A percentile compares a stretch with the other conserved stretches of the same genome.
Evolutionary conservation across 2,329 filamentous ascomycete genomes (phyloP).

Genomic region (Pseudocercospora musae): DNA sequence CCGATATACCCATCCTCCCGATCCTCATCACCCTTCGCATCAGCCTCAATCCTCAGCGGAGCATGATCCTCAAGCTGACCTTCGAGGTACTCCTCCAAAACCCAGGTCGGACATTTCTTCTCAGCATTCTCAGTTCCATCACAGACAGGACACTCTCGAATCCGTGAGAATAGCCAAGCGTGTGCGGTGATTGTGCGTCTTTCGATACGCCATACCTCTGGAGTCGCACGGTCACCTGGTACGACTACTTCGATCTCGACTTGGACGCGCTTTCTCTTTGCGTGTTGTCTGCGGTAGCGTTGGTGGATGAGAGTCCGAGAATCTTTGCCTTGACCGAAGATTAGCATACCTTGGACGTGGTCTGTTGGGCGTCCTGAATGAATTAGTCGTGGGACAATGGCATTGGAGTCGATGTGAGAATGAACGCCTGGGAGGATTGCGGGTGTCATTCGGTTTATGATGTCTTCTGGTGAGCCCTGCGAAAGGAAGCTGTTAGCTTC

Average conservation of each 20-base stretch:
- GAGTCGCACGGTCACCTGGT: background rate
- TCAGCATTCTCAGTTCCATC: slow-evolving; percentile 3
- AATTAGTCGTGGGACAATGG: slow-evolving; percentile 22
- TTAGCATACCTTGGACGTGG: slow-evolving; percentile 30
- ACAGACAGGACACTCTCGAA: slow-evolving; percentile 14
- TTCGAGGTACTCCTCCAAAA: slow-evolving; percentile 24
- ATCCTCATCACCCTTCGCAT: slow-evolving; percentile 19
- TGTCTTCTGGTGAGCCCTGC: slow-evolving; percentile 18
- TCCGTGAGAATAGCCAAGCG: slow-evolving; percentile 16
- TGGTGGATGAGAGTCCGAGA: slow-evolving; percentile 22
- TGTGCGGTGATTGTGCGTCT: slow-evolving; percentile 21
- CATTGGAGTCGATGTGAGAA: slow-evolving; percentile 21
- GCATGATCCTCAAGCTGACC: slow-evolving; percentile 17
- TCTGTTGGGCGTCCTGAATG: slow-evolving; percentile 16
- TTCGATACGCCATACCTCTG: slow-evolving; percentile 16
- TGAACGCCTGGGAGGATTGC: slow-evolving; percentile 26
- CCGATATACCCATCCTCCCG: slow-evolving; percentile 17
- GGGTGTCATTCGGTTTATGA: slow-evolving; percentile 30
- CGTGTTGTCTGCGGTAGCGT: slow-evolving; percentile 23
- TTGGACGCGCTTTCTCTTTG: slow-evolving; percentile 15
- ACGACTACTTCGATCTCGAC: slow-evolving; percentile 28
- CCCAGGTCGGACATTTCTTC: slow-evolving; percentile 20
- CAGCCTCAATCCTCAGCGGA: slow-evolving; percentile 9
- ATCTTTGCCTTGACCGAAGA: slow-evolving; percentile 27
- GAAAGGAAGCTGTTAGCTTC: background rate